Conservation (phyloP, 2,329 filamentous ascomycete genomes). For the Fusarium papillatum region DNA sequence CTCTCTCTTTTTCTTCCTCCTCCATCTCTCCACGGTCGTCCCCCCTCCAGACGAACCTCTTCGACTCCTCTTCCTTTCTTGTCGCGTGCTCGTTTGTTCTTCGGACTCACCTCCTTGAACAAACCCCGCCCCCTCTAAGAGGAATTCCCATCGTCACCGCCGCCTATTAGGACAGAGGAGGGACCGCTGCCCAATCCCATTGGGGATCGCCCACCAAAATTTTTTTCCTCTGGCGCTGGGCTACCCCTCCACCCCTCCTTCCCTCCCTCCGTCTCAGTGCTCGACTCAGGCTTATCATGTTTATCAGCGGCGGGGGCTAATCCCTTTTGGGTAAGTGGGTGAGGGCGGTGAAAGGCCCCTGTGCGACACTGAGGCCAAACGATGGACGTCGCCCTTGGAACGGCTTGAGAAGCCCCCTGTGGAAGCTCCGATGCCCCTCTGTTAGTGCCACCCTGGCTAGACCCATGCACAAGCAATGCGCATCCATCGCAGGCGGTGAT, state of each 20-base stretch:
- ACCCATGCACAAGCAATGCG: slow-evolving; percentile 40
- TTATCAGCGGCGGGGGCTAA: slow-evolving; percentile 43
- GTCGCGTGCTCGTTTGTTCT: slow-evolving; percentile 48
- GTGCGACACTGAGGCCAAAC: slow-evolving; percentile 5
- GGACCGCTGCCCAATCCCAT: slow-evolving; percentile 17
- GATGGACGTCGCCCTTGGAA: slow-evolving; percentile 19
- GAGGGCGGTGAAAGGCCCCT: slow-evolving; percentile 44
- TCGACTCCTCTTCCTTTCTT: slow-evolving; percentile 36
- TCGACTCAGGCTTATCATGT: slow-evolving; percentile 50
- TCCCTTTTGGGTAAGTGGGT: slow-evolving; percentile 28
- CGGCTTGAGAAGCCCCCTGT: slow-evolving; percentile 20
- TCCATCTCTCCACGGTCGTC: slow-evolving; percentile 55
- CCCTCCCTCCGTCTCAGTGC: slow-evolving; percentile 23
- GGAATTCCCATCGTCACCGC: slow-evolving; percentile 53
- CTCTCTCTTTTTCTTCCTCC: slow-evolving; percentile 51
- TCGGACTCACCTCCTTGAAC: slow-evolving; percentile 51
- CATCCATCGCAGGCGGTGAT: slow-evolving; percentile 27
- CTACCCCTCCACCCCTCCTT: slow-evolving; percentile 46
- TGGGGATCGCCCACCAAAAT: slow-evolving; percentile 34
- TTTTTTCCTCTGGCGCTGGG: slow-evolving; percentile 29
- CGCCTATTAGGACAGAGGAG: slow-evolving; percentile 34
- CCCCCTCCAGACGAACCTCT: slow-evolving; percentile 58
- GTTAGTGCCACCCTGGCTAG: slow-evolving; percentile 31
- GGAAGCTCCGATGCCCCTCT: slow-evolving; percentile 34
- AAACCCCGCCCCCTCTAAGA: slow-evolving; percentile 49